phyloP scores from a whole-genome alignment of 2,329 filamentous ascomycete genomes.

The Paecilomyces dactylethromorphus region DNA sequence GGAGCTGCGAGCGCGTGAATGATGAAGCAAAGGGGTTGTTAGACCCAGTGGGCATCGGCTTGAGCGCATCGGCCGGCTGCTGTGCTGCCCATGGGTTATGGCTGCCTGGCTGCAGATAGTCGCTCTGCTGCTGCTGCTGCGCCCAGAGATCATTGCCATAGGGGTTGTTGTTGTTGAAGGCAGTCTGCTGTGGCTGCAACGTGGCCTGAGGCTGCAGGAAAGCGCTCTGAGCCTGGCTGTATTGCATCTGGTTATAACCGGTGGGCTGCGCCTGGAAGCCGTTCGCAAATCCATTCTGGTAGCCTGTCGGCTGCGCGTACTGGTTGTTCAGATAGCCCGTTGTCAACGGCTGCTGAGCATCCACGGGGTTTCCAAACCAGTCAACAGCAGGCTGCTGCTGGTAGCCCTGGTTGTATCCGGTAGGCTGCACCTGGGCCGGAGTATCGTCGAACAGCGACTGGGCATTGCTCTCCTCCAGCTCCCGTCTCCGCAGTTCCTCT shows the following conservation, averaged over 20 bases:
- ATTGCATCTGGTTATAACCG: constrained; percentile 56
- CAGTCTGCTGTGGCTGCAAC: constrained; percentile 53
- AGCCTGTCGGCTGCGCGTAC: constrained; percentile 61
- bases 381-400: constrained; percentile 95
- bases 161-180: constrained; percentile 52
- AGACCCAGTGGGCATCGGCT: constrained; percentile 83
- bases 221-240: constrained; percentile 32
- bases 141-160: constrained; percentile 48
- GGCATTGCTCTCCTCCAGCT: constrained; percentile 81
- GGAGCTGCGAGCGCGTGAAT: constrained; percentile 54
- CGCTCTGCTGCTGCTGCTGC: constrained; percentile 47
- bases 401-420: constrained; percentile 93
- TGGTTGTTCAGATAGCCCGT: constrained; percentile 63
- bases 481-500: constrained; percentile 70
- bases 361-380: constrained; percentile 93
- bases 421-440: constrained; percentile 65
- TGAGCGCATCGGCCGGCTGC: constrained; percentile 54
- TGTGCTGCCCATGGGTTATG: constrained; percentile 88
- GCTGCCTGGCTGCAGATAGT: constrained; percentile 66
- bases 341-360: constrained; percentile 64
- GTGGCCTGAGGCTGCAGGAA: constrained; percentile 46
- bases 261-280: constrained; percentile 65
- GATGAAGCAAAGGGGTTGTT: constrained; percentile 92
- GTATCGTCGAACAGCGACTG: constrained; percentile 82
- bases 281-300: constrained; percentile 62